These are phyloP conservation scores for Coriolopsis trogii DNA, from an alignment of 1,284 basidiomycete genomes.

Conservation along the genomic window DNA sequence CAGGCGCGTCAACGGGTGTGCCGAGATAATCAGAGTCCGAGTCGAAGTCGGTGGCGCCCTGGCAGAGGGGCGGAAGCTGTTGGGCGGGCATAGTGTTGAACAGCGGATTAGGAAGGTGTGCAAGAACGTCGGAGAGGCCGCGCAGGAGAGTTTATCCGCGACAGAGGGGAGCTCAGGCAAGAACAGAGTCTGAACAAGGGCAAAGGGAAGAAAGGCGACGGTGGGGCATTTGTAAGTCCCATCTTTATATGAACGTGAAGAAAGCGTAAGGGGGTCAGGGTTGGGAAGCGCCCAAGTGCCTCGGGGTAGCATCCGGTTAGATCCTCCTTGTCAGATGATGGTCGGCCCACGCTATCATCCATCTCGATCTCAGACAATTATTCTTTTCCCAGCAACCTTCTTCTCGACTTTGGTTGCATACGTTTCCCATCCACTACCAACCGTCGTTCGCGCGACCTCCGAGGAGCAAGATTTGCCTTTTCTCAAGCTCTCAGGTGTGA, in stretches of 20 bases:
- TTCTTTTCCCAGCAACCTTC: neutral
- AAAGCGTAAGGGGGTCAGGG: slow-evolving; percentile 23
- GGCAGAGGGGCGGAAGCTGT: slow-evolving; percentile 19
- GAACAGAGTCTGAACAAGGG: slow-evolving; percentile 7
- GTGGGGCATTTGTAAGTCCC: slow-evolving; percentile 23
- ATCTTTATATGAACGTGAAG: slow-evolving; percentile 26
- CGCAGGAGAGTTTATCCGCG: too few species aligned
- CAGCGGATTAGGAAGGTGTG: slow-evolving; percentile 25
- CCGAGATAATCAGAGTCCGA: slow-evolving; percentile 28
- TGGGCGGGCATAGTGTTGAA: slow-evolving; percentile 19
- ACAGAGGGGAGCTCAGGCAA: neutral
- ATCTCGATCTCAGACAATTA: slow-evolving; percentile 6
- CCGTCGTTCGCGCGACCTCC: slow-evolving; percentile 6
- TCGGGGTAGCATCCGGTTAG: slow-evolving; percentile 21
- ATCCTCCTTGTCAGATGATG: slow-evolving; percentile 21
- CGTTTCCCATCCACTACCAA: too few species aligned
- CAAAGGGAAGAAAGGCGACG: slow-evolving; percentile 11
- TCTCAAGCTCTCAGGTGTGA: slow-evolving; percentile 15
- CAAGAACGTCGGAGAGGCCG: slow-evolving; percentile 18
- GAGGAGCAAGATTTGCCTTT: slow-evolving; percentile 5
- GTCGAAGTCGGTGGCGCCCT: slow-evolving; percentile 24
- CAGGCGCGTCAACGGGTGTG: slow-evolving; percentile 25
- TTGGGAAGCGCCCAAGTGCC: slow-evolving; percentile 14
- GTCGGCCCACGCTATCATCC: slow-evolving; percentile 16
- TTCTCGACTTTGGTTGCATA: too few species aligned